Percentiles rank a stretch among this genome's conserved stretches.
phyloP scores from a whole-genome alignment of 805 yeast genomes.

The Yarrowia sp. region DNA sequence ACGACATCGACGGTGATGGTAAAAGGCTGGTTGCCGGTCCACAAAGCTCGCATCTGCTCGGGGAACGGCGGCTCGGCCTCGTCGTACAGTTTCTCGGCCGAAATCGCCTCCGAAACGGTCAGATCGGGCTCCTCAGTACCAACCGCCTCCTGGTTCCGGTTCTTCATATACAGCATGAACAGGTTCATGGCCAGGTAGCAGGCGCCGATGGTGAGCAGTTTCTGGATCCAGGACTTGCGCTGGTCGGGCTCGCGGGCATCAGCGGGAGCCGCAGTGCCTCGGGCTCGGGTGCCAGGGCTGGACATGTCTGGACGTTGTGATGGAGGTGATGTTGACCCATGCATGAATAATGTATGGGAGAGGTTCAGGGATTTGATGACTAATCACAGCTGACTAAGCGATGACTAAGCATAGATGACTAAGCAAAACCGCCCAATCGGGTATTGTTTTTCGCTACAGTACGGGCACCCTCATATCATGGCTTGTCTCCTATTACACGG shows the following conservation, averaged over 20 bases:
- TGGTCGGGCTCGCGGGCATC: constrained; percentile 10
- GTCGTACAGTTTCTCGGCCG: constrained; percentile 16
- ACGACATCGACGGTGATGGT: constrained; percentile 10
- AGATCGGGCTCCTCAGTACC: constrained; percentile 10
- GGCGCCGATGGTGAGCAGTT: constrained; percentile 18
- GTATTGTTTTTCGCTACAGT: no score
- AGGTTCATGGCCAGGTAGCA: constrained; percentile 19
- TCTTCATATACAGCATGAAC: constrained; percentile 9
- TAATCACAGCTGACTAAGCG: no score
- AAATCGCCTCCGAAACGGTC: constrained; percentile 16
- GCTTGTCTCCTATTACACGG: no score
- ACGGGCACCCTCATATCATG: no score
- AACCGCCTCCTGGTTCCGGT: not conserved
- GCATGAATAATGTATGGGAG: constrained; percentile 16
- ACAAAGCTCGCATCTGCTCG: constrained; percentile 12
- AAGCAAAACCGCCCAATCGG: no score
- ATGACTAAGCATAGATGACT: not conserved
- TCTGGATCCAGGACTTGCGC: constrained; percentile 20
- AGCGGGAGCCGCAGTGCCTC: not conserved
- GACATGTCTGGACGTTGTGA: constrained; percentile 13
- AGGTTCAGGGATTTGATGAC: no score
- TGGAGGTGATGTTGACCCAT: not conserved
- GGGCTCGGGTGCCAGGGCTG: not conserved
- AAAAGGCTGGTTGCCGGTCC: constrained; percentile 20
- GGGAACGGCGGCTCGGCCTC: constrained; percentile 4